phyloP scores from a whole-genome alignment of 2,329 filamentous ascomycete species.

The Cladosporium oxysporum region DNA sequence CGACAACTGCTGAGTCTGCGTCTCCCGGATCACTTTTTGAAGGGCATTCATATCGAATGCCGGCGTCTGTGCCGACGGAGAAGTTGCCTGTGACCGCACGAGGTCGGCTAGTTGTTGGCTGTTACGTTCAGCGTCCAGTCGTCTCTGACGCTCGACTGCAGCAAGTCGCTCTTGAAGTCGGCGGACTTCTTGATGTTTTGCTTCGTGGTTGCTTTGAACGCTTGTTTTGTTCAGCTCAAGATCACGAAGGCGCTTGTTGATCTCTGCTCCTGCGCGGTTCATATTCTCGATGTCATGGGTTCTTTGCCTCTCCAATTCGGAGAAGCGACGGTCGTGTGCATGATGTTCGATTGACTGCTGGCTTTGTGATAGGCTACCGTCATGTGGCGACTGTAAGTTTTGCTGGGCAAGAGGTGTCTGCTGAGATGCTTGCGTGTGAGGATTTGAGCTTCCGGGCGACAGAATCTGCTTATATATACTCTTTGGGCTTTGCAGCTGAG shows the following conservation, averaged over 20 bases:
- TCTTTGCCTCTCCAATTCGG: background rate
- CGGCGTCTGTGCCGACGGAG: background rate
- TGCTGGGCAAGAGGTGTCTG: background rate
- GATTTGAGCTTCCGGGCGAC: background rate
- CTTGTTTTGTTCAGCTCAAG: background rate
- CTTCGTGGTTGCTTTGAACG: background rate
- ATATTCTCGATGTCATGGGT: background rate
- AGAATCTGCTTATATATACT: conserved; percentile 4
- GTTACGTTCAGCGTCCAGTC: conserved; percentile 2
- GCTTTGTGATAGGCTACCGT: background rate
- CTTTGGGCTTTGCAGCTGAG: background rate
- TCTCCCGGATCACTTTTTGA: conserved; percentile 21
- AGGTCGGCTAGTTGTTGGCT: conserved; percentile 14
- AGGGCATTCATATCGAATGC: conserved; percentile 20
- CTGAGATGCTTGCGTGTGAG: background rate
- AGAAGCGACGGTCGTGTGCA: background rate
- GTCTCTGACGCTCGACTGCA: background rate
- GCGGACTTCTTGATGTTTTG: conserved; percentile 10
- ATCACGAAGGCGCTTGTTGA: conserved; percentile 2
- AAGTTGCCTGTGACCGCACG: conserved; percentile 11
- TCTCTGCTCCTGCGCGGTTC: background rate
- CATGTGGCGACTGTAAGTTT: background rate
- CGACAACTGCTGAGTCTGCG: conserved; percentile 15
- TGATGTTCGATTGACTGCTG: background rate
- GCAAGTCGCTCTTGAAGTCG: conserved; percentile 10